Evolutionary conservation across 768 basidiomycete species (phyloP).

Genomic region (Mycena olivaceomarginata): DNA sequence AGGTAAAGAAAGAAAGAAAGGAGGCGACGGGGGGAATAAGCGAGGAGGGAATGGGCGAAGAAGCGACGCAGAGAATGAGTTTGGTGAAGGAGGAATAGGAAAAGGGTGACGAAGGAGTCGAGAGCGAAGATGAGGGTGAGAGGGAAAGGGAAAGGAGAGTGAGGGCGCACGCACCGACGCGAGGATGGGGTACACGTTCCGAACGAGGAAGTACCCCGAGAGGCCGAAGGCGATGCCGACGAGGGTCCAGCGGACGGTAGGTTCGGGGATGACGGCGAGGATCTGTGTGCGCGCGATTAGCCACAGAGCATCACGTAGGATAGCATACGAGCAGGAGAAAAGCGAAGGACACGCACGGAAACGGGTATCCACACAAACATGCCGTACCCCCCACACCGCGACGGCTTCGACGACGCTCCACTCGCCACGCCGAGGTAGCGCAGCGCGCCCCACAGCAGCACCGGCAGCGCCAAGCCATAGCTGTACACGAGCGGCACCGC

Average conservation of each 20-base stretch:
- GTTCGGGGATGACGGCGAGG: constrained; percentile 90
- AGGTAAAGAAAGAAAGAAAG: too few species aligned
- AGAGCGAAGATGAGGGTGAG: too few species aligned
- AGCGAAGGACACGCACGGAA: constrained; percentile 78
- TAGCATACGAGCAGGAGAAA: neutral
- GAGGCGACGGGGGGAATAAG: too few species aligned
- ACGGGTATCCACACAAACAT: constrained; percentile 94
- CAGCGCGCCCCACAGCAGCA: constrained; percentile 89
- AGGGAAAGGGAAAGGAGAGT: too few species aligned
- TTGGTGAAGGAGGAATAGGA: too few species aligned
- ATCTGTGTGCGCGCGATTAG: constrained; percentile 64
- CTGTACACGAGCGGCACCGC: constrained; percentile 91
- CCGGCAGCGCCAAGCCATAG: constrained; percentile 90
- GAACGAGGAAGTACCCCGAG: constrained; percentile 91
- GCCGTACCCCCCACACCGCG: constrained; percentile 87
- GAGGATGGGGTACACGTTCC: constrained; percentile 93
- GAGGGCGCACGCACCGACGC: constrained; percentile 74
- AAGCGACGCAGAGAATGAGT: too few species aligned
- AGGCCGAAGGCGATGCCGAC: constrained; percentile 82
- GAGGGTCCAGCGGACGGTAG: constrained; percentile 88
- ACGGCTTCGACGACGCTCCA: constrained; percentile 93
- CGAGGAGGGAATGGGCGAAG: too few species aligned
- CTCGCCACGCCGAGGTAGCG: constrained; percentile 91
- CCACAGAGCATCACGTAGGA: too few species aligned
- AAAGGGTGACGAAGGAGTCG: too few species aligned